phyloP scores from a whole-genome alignment of 495 filamentous ascomycete species.

The Penicillium antarcticum region DNA sequence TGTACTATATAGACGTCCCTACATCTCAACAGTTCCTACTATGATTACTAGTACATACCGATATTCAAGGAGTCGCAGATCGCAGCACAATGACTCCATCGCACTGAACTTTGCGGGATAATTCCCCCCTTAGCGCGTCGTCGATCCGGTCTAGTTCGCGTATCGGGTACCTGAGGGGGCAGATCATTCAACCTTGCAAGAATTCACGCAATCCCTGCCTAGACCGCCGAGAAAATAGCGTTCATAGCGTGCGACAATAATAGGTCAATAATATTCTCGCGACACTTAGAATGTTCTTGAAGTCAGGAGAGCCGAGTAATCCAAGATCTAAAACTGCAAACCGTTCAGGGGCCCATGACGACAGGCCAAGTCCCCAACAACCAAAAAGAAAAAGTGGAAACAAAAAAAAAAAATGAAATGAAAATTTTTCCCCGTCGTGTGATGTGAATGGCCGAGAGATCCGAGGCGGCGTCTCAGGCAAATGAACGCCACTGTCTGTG shows the following conservation, averaged over 20 bases:
- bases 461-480: slow-evolving; percentile 15
- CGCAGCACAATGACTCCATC: slow-evolving; percentile 22
- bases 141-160: slow-evolving; percentile 21
- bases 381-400: slow-evolving; percentile 1
- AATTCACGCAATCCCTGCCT: slow-evolving; percentile 15
- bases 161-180: slow-evolving; percentile 18
- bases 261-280: not conserved
- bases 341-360: no score
- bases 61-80: slow-evolving; percentile 10
- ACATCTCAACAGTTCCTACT: not conserved
- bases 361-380: no score
- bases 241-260: not conserved
- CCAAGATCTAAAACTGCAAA: not conserved
- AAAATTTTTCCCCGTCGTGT: not conserved
- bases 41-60: not conserved
- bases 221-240: not conserved
- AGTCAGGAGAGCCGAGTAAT: not conserved
- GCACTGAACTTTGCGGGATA: slow-evolving; percentile 20
- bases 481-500: slow-evolving; percentile 10
- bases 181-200: slow-evolving; percentile 8
- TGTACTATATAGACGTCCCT: not conserved
- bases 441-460: slow-evolving; percentile 19
- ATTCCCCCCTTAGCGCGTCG: slow-evolving; percentile 10
- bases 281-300: slow-evolving; percentile 1
- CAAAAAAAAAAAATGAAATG: not conserved